Evolutionary conservation across 2,329 filamentous ascomycete species (phyloP).

Genomic region (Sarocladium brachiariae): DNA sequence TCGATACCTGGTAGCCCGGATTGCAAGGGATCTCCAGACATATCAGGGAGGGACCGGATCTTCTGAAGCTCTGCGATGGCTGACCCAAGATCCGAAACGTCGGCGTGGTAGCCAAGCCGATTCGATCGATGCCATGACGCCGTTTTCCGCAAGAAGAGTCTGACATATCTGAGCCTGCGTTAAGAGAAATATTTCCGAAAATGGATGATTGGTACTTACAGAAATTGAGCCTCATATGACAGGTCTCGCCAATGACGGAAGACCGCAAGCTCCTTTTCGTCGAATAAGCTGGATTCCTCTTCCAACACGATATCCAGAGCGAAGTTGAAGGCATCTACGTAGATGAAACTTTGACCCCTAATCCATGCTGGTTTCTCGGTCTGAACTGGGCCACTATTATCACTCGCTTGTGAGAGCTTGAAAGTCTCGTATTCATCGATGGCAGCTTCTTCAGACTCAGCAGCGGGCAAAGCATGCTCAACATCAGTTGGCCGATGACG

Average conservation of each 20-base stretch:
- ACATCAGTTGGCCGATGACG: constrained; percentile 21
- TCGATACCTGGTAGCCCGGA: constrained; percentile 24
- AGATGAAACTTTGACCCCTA: constrained; percentile 78
- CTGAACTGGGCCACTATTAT: constrained; percentile 26
- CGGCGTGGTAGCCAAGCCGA: constrained; percentile 71
- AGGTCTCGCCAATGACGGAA: constrained; percentile 70
- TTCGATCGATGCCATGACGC: constrained; percentile 82
- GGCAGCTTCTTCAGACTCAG: constrained; percentile 61
- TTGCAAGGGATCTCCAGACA: constrained; percentile 10
- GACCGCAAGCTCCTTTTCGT: constrained; percentile 67
- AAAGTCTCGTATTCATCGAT: constrained; percentile 74
- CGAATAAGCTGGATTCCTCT: constrained; percentile 83
- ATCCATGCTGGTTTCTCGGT: constrained; percentile 51
- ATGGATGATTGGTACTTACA: constrained; percentile 44
- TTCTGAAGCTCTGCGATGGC: constrained; percentile 62
- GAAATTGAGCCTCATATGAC: constrained; percentile 80
- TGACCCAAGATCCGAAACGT: constrained; percentile 66
- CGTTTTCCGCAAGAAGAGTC: constrained; percentile 86
- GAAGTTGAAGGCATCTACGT: constrained; percentile 94
- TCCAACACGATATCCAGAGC: constrained; percentile 83
- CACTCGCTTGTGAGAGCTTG: constrained; percentile 44
- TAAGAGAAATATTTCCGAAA: constrained; percentile 9
- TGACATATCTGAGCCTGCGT: constrained; percentile 61
- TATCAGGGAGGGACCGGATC: constrained; percentile 45
- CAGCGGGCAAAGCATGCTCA: constrained; percentile 56